A percentile compares a stretch with the other conserved stretches of the same genome.
phyloP scores from a whole-genome alignment of 75 land plant genomes.

The Larix kaempferi region DNA sequence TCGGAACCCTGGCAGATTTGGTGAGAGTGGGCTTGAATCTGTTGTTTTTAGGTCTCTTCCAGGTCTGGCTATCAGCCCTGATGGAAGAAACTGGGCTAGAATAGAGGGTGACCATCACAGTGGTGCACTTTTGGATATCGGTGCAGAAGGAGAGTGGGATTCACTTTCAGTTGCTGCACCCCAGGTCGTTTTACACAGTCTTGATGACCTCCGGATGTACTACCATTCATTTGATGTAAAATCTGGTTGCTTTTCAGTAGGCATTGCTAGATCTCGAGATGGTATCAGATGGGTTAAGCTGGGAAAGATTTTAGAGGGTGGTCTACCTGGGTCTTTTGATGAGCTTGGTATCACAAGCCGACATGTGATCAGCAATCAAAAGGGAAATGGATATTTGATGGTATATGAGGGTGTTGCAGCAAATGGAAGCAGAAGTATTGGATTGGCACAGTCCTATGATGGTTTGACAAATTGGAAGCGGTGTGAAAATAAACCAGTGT shows the following conservation, averaged over 20 bases:
- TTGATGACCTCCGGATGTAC: constrained; percentile 72
- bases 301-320: constrained; percentile 65
- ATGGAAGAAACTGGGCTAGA: constrained; percentile 82
- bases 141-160: constrained; percentile 67
- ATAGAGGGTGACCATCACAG: constrained; percentile 83
- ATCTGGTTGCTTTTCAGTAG: constrained; percentile 39
- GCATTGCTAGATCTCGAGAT: constrained; percentile 75
- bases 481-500: constrained; percentile 36
- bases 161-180: constrained; percentile 55
- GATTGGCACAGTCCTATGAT: constrained; percentile 61
- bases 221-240: constrained; percentile 65
- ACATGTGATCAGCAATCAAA: constrained; percentile 36
- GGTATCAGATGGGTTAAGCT: constrained; percentile 78
- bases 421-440: constrained; percentile 61
- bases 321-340: constrained; percentile 47
- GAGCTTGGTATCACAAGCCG: constrained; percentile 54
- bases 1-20: constrained; percentile 13
- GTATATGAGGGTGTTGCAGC: constrained; percentile 62
- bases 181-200: constrained; percentile 50
- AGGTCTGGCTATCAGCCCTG: constrained; percentile 74
- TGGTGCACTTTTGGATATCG: constrained; percentile 77
- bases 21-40: background rate
- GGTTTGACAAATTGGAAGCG: constrained; percentile 67
- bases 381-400: constrained; percentile 63
- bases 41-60: constrained; percentile 41